Base-by-base conservation (phyloP, 2,329 filamentous ascomycete genomes). In the Trichocomaceae sp. region DNA sequence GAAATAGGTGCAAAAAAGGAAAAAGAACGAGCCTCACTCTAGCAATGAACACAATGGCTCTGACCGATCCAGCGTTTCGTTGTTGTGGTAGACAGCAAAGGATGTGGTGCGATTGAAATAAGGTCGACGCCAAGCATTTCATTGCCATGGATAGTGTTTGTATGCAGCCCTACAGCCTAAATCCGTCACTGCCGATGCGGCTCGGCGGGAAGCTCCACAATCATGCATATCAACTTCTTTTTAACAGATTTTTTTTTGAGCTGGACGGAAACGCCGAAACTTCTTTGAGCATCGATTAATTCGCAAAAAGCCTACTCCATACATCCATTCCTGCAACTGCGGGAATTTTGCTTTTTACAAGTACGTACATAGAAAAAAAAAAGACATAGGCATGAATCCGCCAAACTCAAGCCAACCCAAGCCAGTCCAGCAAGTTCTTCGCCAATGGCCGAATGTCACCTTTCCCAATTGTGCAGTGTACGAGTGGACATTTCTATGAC, bases 101-200 rank as follows among this genome's bases (percentile, higher is more conserved):
- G n/a, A 20, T 47, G 17, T 22, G 41, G 41, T 41, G 47, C 46
- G 53, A 41, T 55, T 50, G 35, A 50, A 50, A 29, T 55, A 55
- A 55, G 42, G 47, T 47, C 19, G 29, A 46, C 23, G 52, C 52
- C 52, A 55, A 55, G 52, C 47, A 33, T 20, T 50, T 50, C 4
- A 19, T 53, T 29, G 22, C 51, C 51, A 46, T 54, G 35, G 31
- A 33, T 47, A 10, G 23, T 23, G 41, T 35, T 42, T 35, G 35
- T 51, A 44, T 44, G 49, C 19, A 48, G 26, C 19, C 29, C 37
- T 42, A 2, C 8, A 44, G 35, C 35, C 35, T 8, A 39, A 17
- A 15, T 6, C 3, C 5, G 23, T 46, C 44, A 29, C 26, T 29
- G 8, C 26, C 26, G 26, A 29, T 23, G 19, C 13, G 44, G 13